Evolutionary conservation across 2,329 filamentous ascomycete species (phyloP).

Genomic region (Phoma sp.): DNA sequence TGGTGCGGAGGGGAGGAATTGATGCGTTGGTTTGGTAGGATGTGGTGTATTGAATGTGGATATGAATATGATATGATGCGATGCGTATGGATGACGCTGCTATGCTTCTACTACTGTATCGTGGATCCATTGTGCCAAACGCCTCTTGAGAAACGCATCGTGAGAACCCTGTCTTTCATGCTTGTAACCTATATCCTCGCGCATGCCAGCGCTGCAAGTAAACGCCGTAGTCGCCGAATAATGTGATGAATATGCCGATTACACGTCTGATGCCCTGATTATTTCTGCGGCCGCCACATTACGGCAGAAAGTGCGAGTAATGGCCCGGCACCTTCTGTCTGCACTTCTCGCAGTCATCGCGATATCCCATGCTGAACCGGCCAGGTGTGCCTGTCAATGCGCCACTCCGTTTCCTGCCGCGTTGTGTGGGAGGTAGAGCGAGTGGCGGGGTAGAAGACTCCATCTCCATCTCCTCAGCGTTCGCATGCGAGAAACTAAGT

Average conservation of each 20-base stretch:
- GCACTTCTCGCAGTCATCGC: slow-evolving; percentile 60
- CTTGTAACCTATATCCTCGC: too few species aligned
- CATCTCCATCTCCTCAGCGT: slow-evolving; percentile 44
- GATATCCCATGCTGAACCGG: slow-evolving; percentile 57
- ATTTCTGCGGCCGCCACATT: neutral
- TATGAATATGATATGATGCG: too few species aligned
- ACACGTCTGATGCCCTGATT: too few species aligned
- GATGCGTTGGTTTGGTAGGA: too few species aligned
- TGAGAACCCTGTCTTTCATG: too few species aligned
- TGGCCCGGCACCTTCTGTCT: slow-evolving; percentile 57
- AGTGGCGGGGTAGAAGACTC: slow-evolving; percentile 22
- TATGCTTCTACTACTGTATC: too few species aligned
- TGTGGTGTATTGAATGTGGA: too few species aligned
- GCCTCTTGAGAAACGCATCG: too few species aligned
- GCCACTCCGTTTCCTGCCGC: slow-evolving; percentile 49
- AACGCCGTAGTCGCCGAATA: neutral
- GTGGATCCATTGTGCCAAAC: too few species aligned
- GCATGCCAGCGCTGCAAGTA: neutral
- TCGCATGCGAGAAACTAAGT: slow-evolving; percentile 43
- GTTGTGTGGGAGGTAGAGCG: slow-evolving; percentile 30
- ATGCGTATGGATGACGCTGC: too few species aligned
- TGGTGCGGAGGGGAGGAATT: too few species aligned
- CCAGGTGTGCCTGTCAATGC: slow-evolving; percentile 45
- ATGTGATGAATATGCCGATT: neutral
- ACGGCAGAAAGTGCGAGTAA: slow-evolving; percentile 56